A percentile compares a stretch with the other conserved stretches of the same genome.
phyloP scores from a whole-genome alignment of 2,329 filamentous ascomycete species.

The Fusarium ramigenum region DNA sequence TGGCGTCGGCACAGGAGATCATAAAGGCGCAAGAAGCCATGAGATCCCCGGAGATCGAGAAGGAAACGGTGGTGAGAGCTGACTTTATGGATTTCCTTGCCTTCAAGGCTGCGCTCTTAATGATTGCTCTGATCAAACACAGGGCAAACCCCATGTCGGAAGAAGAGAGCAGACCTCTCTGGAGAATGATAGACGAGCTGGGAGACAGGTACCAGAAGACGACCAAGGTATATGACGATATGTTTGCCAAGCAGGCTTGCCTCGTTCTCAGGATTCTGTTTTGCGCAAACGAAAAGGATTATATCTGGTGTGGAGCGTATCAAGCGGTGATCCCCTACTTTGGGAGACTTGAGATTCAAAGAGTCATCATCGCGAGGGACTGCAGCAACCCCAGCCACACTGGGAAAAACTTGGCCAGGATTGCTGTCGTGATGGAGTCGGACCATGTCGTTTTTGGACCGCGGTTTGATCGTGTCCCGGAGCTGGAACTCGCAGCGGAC shows the following conservation, averaged over 20 bases:
- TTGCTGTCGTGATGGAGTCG: not conserved
- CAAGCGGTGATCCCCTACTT: not conserved
- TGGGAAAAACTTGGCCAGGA: not conserved
- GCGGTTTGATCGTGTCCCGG: not conserved
- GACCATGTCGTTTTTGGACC: not conserved
- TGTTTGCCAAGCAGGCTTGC: not conserved
- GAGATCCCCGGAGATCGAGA: not conserved
- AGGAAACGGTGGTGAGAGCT: not conserved
- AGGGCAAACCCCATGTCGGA: not conserved
- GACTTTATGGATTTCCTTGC: not conserved
- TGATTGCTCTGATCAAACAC: not conserved
- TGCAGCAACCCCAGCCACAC: no score
- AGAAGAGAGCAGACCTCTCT: not conserved
- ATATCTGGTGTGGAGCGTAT: not conserved
- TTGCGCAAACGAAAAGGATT: not conserved
- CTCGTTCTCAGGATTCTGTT: not conserved
- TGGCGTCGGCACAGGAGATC: not conserved
- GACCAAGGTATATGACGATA: not conserved
- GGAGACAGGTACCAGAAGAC: not conserved
- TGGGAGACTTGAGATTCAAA: not conserved
- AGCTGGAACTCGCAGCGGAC: not conserved
- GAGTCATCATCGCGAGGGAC: not conserved
- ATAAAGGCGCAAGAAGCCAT: not conserved
- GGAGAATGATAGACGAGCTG: not conserved
- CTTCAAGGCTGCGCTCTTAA: not conserved